Base-by-base conservation (phyloP, 2,329 filamentous ascomycete genomes). In the Chaetoscypha palmicola region DNA sequence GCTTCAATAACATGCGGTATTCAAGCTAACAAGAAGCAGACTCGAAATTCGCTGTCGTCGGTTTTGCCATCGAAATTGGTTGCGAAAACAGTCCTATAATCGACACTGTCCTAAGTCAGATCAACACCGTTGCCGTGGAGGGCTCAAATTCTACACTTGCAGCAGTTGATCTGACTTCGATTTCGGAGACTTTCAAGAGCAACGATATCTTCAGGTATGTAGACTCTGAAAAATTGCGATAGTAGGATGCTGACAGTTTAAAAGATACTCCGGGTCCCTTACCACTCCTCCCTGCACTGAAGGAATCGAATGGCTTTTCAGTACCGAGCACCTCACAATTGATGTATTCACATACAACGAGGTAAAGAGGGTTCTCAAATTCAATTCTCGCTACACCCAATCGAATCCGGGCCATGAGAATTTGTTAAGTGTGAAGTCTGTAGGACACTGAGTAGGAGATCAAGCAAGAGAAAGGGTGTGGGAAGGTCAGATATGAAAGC, bases 211-310 rank as follows among this genome's bases (percentile, higher is more conserved):
- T 38, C 36, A 21, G 22, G 36, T 38, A 11, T 16, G 36, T 28
- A 16, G 16, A 14, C 26, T 14, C 9, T 19, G 21, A 17, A 35
- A 2, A 19, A 16, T 12, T 2, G n/a, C n/a, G n/a, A 5, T 10
- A 5, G 5, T 31, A 5, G 11, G 8, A 36, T 2, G 4, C 19
- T 36, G 16, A 36, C 10, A 5, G 16, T 10, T 26, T 11, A 2
- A 12, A 31, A 50, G 68, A 46, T 81, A 81, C 65, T 60, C 61
- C 12, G 77, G 77, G 20, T 78, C 74, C 16, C 65, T 81, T 36
- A 81, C 77, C 26, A 80, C 77, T 0, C 77, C 78, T 16, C 77
- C 78, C 3, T 81, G 77, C 63, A 66, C 66, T n/a, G 74, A 80
- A 60, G 70, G 70, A 17, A 64, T 81, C 23, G 65, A 62, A 12